Percentiles rank a stretch among this genome's conserved stretches.
Evolutionary conservation across 129 eudicot species (phyloP).

Genomic region (Artemisia annua): DNA sequence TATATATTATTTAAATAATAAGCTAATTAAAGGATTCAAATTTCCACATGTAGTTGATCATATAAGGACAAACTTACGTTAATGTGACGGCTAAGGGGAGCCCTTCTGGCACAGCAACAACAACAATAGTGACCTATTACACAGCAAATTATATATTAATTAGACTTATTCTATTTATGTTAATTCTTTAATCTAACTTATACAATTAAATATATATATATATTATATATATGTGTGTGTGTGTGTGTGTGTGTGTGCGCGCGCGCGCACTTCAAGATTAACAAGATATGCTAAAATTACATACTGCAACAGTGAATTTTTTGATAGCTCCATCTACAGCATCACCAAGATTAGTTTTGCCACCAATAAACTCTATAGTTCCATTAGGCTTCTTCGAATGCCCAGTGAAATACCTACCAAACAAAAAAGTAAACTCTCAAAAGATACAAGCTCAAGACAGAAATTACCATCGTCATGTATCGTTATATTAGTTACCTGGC

Average conservation of each 20-base stretch:
- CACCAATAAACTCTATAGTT: slow-evolving; percentile 47
- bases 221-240: too few relatives aligned
- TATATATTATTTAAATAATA: too few relatives aligned
- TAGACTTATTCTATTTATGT: background rate
- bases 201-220: background rate
- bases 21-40: too few relatives aligned
- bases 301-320: slow-evolving; percentile 89
- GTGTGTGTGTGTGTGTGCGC: too few relatives aligned
- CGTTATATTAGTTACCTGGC: slow-evolving; percentile 50
- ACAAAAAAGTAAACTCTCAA: background rate
- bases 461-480: background rate
- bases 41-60: background rate
- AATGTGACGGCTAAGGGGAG: slow-evolving; percentile 96
- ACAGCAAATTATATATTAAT: background rate
- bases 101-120: slow-evolving; percentile 99
- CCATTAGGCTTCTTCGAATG: slow-evolving; percentile 48
- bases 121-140: slow-evolving; percentile 86
- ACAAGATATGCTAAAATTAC: slow-evolving; percentile 23
- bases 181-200: background rate
- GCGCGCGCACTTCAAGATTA: slow-evolving; percentile 1
- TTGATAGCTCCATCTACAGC: slow-evolving; percentile 82
- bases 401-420: slow-evolving; percentile 76
- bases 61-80: slow-evolving; percentile 61
- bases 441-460: background rate
- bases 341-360: slow-evolving; percentile 58